Evolutionary conservation across 208 protist species (phyloP), one percentile per base, ranked within the genome.

Genomic region (Tritrichomonas foetus): DNA sequence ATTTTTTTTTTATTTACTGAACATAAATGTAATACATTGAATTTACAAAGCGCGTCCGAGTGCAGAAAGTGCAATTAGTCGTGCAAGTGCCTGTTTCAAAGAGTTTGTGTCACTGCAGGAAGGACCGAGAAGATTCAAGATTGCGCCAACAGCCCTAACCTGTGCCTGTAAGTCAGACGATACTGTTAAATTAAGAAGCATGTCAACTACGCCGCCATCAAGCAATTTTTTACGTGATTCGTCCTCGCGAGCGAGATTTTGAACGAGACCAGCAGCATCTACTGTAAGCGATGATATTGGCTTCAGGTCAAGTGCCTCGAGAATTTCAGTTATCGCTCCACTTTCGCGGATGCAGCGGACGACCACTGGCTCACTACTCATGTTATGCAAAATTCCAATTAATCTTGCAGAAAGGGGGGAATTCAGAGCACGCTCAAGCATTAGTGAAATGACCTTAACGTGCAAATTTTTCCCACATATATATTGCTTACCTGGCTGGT

Each of bases 21-120:
- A n/a, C n/a, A n/a, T n/a, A n/a, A n/a, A n/a, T n/a, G n/a, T n/a
- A n/a, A n/a, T n/a, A n/a, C n/a, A n/a, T n/a, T n/a, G n/a, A n/a
- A n/a, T n/a, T 82, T 57, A 89, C 41, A 89, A 57, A 57, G 78
- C 78, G 53, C 78, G 53, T 89, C 78, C 78, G 39, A 89, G 47
- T 39, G 78, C 78, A 61, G 78, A 89, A 53, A 89, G 47, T 57
- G 78, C 78, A 39, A 89, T 89, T 33, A 89, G 33, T 5, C 78
- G 41, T 11, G 78, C 44, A 39, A 89, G 30, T 33, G 78, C 78
- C 39, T 89, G 78, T 36, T 89, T 89, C 0, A 89, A n/a, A 39
- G 78, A n/a, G 16, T 89, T 89, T 22, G 44, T 14, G 57, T 89
- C 78, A 89, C 41, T 33, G n/a, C 78, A 89, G 33, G 44, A 49